Evolutionary conservation across 768 basidiomycete genomes (phyloP).

Genomic region (Inosperma sp.): DNA sequence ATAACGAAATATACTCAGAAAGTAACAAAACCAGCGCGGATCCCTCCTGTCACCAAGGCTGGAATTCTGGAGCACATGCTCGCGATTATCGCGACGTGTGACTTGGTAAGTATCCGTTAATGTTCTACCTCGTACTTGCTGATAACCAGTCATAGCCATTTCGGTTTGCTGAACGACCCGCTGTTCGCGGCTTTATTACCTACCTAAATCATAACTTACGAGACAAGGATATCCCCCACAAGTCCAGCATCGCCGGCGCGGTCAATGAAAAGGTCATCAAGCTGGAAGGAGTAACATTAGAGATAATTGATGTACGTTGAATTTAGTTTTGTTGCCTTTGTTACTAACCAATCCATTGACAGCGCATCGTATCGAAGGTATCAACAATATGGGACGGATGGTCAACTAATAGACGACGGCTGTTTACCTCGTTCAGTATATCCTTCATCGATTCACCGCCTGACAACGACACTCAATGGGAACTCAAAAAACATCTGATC

Average conservation of each 20-base stretch:
- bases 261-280: slow-evolving; percentile 10
- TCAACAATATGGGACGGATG: slow-evolving; percentile 17
- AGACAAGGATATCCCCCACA: slow-evolving; percentile 14
- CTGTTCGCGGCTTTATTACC: slow-evolving; percentile 7
- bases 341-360: background rate
- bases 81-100: slow-evolving; percentile 17
- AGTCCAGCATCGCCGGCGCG: slow-evolving; percentile 9
- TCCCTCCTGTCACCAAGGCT: slow-evolving; percentile 10
- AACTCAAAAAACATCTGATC: slow-evolving; percentile 14
- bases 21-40: background rate
- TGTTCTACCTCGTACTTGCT: background rate
- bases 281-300: slow-evolving; percentile 13
- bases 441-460: slow-evolving; percentile 12
- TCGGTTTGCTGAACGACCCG: slow-evolving; percentile 14
- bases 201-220: slow-evolving; percentile 11
- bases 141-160: slow-evolving; percentile 11
- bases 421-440: slow-evolving; percentile 13
- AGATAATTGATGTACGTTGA: slow-evolving; percentile 11
- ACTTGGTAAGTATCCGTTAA: slow-evolving; percentile 12
- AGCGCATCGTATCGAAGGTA: slow-evolving; percentile 8
- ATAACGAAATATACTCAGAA: slow-evolving; percentile 8
- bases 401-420: slow-evolving; percentile 11
- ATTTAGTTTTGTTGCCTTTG: background rate
- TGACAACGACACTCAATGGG: slow-evolving; percentile 10
- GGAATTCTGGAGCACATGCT: slow-evolving; percentile 14